Percentiles rank a stretch among this genome's conserved stretches.
Conservation (phyloP, 139 green algal genomes). For the Medakamo hakoo region DNA sequence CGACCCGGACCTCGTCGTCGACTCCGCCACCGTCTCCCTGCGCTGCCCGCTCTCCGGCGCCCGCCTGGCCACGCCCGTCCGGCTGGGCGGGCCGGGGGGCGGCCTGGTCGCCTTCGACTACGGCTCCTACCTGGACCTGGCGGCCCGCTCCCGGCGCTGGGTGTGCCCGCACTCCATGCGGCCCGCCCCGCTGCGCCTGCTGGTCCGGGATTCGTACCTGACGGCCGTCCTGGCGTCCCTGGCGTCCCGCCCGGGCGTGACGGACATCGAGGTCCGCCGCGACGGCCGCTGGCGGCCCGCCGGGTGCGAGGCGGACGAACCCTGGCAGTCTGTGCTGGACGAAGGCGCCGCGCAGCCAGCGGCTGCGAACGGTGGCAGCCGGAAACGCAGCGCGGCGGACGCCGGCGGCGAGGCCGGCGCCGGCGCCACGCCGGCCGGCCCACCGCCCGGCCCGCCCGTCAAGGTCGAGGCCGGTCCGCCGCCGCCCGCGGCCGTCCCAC, state of each 20-base stretch:
- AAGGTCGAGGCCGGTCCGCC: neutral
- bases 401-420: too few relatives aligned
- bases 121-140: neutral
- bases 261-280: neutral
- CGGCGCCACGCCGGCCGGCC: neutral
- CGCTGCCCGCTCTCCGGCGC: slow-evolving; percentile 28
- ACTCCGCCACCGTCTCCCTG: slow-evolving; percentile 29
- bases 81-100: neutral
- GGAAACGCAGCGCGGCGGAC: too few relatives aligned
- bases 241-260: neutral
- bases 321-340: neutral
- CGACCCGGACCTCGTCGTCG: slow-evolving; percentile 14
- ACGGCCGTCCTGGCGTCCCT: neutral
- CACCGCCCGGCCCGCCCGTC: neutral
- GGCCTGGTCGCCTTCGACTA: neutral
- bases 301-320: neutral
- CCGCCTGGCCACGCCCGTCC: slow-evolving; percentile 32
- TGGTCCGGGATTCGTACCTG: neutral
- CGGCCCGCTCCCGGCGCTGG: neutral
- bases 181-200: neutral
- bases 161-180: neutral
- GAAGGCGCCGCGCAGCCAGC: too few relatives aligned
- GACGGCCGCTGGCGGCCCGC: neutral
- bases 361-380: too few relatives aligned
- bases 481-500: too few relatives aligned